phyloP scores from a whole-genome alignment of 2,329 filamentous ascomycete species.

The Phaeosphaeria sp. region DNA sequence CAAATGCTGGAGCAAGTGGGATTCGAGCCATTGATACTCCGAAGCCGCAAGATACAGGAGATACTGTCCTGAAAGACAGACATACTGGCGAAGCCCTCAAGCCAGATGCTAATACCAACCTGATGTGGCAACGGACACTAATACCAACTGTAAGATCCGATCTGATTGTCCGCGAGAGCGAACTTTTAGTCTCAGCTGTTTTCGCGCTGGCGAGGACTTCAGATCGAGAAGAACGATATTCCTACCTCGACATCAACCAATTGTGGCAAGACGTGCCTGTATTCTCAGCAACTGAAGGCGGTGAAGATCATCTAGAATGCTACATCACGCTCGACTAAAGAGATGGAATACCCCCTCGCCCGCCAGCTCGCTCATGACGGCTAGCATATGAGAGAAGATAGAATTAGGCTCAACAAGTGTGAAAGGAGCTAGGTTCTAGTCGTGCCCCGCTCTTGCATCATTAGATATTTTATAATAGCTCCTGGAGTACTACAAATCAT shows the following conservation, averaged over 20 bases:
- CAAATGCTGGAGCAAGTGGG: conserved; percentile 37
- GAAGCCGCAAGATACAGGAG: not conserved
- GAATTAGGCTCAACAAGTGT: too few species aligned
- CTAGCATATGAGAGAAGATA: too few species aligned
- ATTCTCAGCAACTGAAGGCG: not conserved
- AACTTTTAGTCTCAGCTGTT: conserved; percentile 27
- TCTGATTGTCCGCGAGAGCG: not conserved
- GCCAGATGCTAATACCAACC: conserved; percentile 45
- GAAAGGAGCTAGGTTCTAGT: too few species aligned
- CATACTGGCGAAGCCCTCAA: conserved; percentile 28
- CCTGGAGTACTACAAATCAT: too few species aligned
- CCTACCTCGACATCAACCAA: conserved; percentile 14
- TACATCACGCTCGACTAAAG: conserved; percentile 4
- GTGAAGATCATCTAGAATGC: not conserved
- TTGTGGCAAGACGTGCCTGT: conserved; percentile 34
- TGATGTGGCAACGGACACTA: conserved; percentile 43
- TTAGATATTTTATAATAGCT: too few species aligned
- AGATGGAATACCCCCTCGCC: too few species aligned
- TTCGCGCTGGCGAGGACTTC: conserved; percentile 29
- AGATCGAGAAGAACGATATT: conserved; percentile 19
- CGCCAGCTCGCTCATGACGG: too few species aligned
- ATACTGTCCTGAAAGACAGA: not conserved
- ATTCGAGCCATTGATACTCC: conserved; percentile 16
- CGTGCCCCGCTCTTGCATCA: too few species aligned
- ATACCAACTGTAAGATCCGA: conserved; percentile 32